These are phyloP conservation scores for Mrakia hoshinonis DNA, from an alignment of 768 basidiomycete genomes.

Conservation along the genomic window DNA sequence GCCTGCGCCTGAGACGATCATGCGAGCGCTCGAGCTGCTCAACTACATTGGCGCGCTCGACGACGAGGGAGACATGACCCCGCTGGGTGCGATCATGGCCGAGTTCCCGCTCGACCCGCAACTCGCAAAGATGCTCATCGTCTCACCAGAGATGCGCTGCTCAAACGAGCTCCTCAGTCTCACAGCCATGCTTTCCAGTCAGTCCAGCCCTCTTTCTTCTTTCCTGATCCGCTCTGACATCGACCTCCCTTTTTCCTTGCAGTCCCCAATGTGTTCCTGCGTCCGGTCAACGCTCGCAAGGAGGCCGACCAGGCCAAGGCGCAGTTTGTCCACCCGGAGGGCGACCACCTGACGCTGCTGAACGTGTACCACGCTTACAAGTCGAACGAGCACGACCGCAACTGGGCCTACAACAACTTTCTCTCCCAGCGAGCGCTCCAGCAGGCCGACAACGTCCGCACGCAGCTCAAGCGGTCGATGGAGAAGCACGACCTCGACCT, in stretches of 20 bases:
- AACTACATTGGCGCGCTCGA: constrained; percentile 88
- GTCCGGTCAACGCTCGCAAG: constrained; percentile 75
- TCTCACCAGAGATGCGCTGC: constrained; percentile 89
- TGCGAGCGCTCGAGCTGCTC: constrained; percentile 88
- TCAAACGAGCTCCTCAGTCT: constrained; percentile 92
- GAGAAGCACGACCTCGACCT: constrained; percentile 73
- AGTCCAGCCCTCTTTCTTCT: background rate
- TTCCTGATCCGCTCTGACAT: background rate
- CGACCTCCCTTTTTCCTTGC: background rate
- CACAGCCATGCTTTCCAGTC: constrained; percentile 90
- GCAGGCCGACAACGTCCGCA: constrained; percentile 88
- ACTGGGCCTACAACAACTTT: constrained; percentile 88
- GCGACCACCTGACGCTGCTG: constrained; percentile 89
- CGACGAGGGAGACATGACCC: constrained; percentile 83
- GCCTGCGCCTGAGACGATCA: constrained; percentile 89
- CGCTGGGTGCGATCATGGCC: constrained; percentile 83
- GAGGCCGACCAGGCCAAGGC: constrained; percentile 92
- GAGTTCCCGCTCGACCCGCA: constrained; percentile 98
- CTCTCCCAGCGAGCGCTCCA: constrained; percentile 70
- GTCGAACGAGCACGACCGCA: constrained; percentile 63
- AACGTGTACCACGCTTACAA: constrained; percentile 93
- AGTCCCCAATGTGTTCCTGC: constrained; percentile 92
- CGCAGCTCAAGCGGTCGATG: constrained; percentile 83
- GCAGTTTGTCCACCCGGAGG: constrained; percentile 76
- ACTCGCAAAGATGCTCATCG: constrained; percentile 88